Percentiles rank a stretch among this genome's conserved stretches.
Evolutionary conservation across 257 asterid species (phyloP).

Genomic region (Ilex asprella): DNA sequence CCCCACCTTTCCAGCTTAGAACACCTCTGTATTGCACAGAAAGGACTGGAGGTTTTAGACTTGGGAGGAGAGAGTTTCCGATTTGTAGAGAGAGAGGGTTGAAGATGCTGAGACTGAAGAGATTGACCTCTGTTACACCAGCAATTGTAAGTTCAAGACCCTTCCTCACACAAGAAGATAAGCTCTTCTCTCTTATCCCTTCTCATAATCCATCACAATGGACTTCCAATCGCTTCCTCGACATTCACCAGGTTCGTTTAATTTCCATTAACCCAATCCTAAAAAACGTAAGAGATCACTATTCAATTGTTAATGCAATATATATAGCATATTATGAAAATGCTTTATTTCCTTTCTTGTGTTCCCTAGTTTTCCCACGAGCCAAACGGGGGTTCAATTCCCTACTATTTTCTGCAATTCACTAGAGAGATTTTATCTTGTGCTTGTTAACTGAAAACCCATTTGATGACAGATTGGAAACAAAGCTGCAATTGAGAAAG

Average conservation of each 20-base stretch:
- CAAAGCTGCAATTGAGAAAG: constrained; percentile 68
- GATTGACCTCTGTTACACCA: constrained; percentile 28
- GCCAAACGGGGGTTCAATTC: neutral
- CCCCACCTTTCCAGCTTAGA: too few species aligned
- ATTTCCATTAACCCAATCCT: neutral
- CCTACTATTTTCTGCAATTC: neutral
- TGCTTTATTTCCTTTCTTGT: neutral
- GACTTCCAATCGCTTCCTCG: constrained; percentile 67
- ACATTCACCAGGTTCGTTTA: constrained; percentile 60
- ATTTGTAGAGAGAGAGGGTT: neutral
- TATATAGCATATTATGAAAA: neutral
- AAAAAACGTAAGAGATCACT: neutral
- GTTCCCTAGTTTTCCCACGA: neutral
- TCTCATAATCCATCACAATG: constrained; percentile 40
- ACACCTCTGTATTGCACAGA: too few species aligned
- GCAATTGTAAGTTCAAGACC: constrained; percentile 20
- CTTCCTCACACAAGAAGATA: constrained; percentile 12
- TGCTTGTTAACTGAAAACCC: constrained; percentile 11
- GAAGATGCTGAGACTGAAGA: constrained; percentile 61
- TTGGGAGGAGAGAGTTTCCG: too few species aligned
- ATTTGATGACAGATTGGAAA: constrained; percentile 48
- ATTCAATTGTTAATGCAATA: neutral
- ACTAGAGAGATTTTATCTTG: constrained; percentile 4
- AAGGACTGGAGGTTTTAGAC: too few species aligned
- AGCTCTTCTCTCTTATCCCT: constrained; percentile 27